Evolutionary conservation across 371 early-diverging fungal species (phyloP), one percentile per base, ranked within the genome.

Genomic region (Mucor plumbeus): DNA sequence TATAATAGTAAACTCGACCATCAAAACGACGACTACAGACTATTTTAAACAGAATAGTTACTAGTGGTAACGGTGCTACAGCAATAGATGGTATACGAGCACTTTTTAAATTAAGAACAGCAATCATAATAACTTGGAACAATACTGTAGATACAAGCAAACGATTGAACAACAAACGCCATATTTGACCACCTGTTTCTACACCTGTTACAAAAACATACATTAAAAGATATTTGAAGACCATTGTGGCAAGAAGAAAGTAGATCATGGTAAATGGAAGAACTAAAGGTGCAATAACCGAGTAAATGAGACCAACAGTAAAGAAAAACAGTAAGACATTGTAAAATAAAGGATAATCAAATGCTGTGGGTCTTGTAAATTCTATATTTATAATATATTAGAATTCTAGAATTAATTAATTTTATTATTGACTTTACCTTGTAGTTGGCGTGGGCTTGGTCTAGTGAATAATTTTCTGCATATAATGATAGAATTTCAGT

Each of bases 151-250:
- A 87, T 13, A 85, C 76, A 0, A 90, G 44, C 31, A 93, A 67
- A n/a, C 93, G 87, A 70, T 92, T 90, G 75, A 92, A 87, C 57
- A 92, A 79, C 21, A 88, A 85, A 33, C 90, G 88, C 88, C 90
- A 93, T 78, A 94, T 92, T 19, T 83, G 84, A 15, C 94, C 94
- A 9, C 87, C 91, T 4, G 91, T 91, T 61, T 94, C 92, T 26
- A 86, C 72, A 55, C 74, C 74, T 17, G 91, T 91, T 7, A 86
- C 76, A 74, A 80, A 84, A 33, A 91, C 90, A 71, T 65, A 71
- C 87, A 89, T 83, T 15, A 88, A 60, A 15, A 88, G 85, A 73
- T 92, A 92, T 70, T 83, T 84, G 79, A 88, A 92, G 5, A 88
- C 90, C 67, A 88, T 74, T 40, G 82, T 82, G 10, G 86, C 87